Evolutionary conservation across 108 stramenopile species (phyloP).

Genomic region (Nannochloropsis oceanica): DNA sequence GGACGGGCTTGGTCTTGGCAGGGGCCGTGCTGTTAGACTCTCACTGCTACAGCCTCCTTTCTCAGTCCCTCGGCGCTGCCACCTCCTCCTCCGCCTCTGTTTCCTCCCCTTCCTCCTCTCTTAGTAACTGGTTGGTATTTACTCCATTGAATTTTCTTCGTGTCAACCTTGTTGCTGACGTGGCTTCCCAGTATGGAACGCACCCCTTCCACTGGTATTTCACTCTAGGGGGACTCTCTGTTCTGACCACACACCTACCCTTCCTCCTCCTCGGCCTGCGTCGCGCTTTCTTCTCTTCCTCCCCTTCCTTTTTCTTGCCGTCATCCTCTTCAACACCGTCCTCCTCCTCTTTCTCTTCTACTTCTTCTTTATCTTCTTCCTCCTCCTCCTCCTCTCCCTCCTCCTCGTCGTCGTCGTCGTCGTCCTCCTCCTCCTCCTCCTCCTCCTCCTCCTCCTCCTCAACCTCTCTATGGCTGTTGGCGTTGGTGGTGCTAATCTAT

Average conservation of each 20-base stretch:
- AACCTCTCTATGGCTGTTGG: not conserved
- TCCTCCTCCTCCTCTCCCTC: not conserved
- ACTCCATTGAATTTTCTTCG: conserved; percentile 12
- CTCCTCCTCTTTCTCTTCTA: conserved; percentile 3
- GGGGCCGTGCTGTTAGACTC: not conserved
- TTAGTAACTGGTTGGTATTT: not conserved
- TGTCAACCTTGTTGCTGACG: conserved; percentile 26
- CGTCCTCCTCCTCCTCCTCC: not conserved
- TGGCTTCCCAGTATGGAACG: conserved; percentile 8
- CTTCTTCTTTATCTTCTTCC: not conserved
- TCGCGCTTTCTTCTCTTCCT: not conserved
- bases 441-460: not conserved
- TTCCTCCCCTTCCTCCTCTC: no score
- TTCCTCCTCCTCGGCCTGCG: conserved; percentile 2
- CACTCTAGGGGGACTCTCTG: conserved; percentile 20
- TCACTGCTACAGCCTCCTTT: not conserved
- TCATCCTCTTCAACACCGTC: not conserved
- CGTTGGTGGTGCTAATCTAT: not conserved
- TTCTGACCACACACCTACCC: conserved; percentile 16
- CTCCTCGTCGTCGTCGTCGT: not conserved
- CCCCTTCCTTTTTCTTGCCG: no score
- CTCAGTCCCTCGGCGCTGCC: not conserved
- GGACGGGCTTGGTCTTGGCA: not conserved
- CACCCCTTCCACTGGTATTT: conserved; percentile 31
- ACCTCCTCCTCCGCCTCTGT: not conserved